Base-by-base conservation (phyloP, 805 yeast genomes). In the Komagataella populi region DNA sequence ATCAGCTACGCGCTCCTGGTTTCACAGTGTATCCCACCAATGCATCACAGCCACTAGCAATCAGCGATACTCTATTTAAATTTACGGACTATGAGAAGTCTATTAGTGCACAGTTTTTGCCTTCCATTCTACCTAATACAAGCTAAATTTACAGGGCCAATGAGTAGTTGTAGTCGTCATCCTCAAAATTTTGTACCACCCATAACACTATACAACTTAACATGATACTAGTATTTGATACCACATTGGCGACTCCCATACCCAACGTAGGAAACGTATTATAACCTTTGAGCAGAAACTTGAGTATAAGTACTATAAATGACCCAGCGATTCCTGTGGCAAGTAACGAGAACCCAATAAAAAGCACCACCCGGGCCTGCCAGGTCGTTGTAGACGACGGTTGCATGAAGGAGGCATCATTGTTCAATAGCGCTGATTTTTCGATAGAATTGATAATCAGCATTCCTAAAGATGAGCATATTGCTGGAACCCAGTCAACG, bases 291-390 rank as follows among this genome's bases (percentile, higher is more conserved):
- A 89, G 71, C 52, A 90, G 67, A 64, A 87, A 93, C 64, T 91
- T 87, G 58, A 93, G 72, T 48, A 90, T 85, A 55, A 93, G 74
- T 16, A 93, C 95, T 62, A 89, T 87, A 57, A 93, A 78, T 2
- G 93, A 82, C 1, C 98, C 98, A 17, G 96, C 88, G 54, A 93
- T 70, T 0, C 99, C 98, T 51, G 96, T 93, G 1, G 98, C 96
- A 52, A 93, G 73, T 48, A 91, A 72, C 3, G 96, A 85, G 65
- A 93, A 93, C 6, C 99, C 99, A 59, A 88, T 71, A 63, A 93
- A 93, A 51, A 93, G 72, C 14, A 95, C 83, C 44, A 90, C 81
- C 59, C 96, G 77, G 14, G 97, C 97, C 56, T 90, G 95, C 96
- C 97, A 90, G 45, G 90, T 87, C 50, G 86, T 83, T 12, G 77